Conservation (phyloP, 2,329 filamentous ascomycete species). For the Cladorrhinum sp. region DNA sequence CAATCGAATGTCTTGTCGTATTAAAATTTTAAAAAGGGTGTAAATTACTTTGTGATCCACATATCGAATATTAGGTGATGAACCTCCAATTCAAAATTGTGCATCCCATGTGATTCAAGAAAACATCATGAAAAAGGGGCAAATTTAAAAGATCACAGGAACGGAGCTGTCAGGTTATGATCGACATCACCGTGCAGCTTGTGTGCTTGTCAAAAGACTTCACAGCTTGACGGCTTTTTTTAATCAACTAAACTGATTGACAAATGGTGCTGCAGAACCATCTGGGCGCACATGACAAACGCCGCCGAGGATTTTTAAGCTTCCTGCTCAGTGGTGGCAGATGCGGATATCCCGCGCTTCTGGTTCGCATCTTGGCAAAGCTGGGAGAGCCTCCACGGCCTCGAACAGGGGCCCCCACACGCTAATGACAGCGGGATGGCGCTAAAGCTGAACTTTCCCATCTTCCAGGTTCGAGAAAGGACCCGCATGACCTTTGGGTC, state of each 20-base stretch:
- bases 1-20: not conserved
- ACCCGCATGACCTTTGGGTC: constrained; percentile 1
- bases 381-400: no score
- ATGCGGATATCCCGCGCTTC: not conserved
- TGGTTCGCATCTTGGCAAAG: not conserved
- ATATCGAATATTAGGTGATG: not conserved
- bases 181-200: not conserved
- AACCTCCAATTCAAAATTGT: not conserved
- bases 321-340: not conserved
- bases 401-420: not conserved
- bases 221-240: no score
- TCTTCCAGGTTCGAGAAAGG: constrained; percentile 1
- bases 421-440: constrained; percentile 4
- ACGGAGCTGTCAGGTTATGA: no score
- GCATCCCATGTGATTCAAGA: not conserved
- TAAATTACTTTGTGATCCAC: not conserved
- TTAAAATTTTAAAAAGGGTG: not conserved
- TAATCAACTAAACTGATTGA: not conserved
- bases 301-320: not conserved
- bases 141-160: no score
- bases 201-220: no score
- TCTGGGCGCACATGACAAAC: not conserved
- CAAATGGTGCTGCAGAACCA: not conserved
- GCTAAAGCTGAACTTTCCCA: not conserved
- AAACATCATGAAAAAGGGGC: not conserved